These are phyloP conservation scores for Oryza punctata DNA, from an alignment of 176 grass and related monocot species.

Conservation along the genomic window DNA sequence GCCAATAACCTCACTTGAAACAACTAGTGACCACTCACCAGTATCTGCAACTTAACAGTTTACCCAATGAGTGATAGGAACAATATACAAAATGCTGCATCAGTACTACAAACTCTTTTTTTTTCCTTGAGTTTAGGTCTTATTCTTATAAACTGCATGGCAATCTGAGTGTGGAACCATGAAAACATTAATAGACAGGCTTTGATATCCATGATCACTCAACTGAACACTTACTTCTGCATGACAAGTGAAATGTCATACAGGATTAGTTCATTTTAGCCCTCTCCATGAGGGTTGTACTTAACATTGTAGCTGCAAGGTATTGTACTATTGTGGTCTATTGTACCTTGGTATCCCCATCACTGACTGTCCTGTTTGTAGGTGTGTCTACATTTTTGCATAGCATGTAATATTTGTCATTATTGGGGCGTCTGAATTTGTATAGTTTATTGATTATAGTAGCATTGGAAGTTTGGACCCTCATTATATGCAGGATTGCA, in stretches of 20 bases:
- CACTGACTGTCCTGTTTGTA: background rate
- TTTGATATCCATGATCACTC: background rate
- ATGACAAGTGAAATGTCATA: background rate
- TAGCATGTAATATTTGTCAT: background rate
- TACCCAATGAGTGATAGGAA: background rate
- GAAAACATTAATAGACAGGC: background rate
- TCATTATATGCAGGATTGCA: background rate
- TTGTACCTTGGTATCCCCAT: constrained; percentile 1
- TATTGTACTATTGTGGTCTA: background rate
- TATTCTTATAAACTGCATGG: background rate
- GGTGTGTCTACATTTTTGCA: background rate
- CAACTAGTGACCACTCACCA: background rate
- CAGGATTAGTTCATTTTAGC: background rate
- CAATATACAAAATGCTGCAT: background rate
- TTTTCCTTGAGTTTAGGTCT: background rate
- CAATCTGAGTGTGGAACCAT: background rate
- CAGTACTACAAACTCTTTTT: background rate
- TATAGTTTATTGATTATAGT: background rate
- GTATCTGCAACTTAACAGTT: background rate
- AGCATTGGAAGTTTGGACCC: background rate
- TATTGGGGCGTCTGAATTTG: background rate
- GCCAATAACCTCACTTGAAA: constrained; percentile 13
- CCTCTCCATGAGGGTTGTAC: background rate
- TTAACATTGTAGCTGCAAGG: background rate
- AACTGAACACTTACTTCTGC: background rate